Conservation (phyloP, 108 stramenopile species). For the Fistulifera solaris region DNA sequence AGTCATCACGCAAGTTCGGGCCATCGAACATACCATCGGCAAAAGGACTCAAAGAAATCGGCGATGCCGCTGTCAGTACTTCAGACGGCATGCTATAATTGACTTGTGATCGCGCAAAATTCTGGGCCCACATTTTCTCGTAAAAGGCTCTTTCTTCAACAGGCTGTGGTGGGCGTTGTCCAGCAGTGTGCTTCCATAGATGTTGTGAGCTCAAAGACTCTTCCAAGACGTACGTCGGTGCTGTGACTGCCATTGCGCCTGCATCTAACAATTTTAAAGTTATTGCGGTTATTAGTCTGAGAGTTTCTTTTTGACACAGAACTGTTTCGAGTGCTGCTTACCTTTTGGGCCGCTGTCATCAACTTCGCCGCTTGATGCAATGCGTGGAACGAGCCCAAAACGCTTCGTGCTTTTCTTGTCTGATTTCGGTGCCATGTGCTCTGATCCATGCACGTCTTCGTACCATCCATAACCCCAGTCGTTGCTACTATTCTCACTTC, state of each 20-base stretch:
- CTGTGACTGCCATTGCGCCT: constrained; percentile 68
- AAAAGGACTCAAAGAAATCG: constrained; percentile 67
- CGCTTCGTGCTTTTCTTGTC: background rate
- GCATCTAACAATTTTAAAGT: constrained; percentile 23
- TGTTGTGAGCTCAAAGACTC: constrained; percentile 71
- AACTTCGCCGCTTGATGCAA: background rate
- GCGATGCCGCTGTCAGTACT: constrained; percentile 70
- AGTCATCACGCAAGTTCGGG: background rate
- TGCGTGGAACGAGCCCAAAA: background rate
- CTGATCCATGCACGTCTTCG: constrained; percentile 56
- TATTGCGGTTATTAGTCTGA: background rate
- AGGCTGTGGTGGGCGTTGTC: constrained; percentile 90
- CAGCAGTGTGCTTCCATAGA: constrained; percentile 89
- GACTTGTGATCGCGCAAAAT: constrained; percentile 82
- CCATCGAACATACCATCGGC: constrained; percentile 52
- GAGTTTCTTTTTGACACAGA: background rate
- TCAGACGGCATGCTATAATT: constrained; percentile 64
- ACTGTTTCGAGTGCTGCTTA: background rate
- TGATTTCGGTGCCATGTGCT: background rate
- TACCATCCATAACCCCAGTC: constrained; percentile 69
- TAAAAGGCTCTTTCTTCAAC: constrained; percentile 82
- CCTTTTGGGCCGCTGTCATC: background rate
- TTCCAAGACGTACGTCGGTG: constrained; percentile 88
- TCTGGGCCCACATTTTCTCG: constrained; percentile 89
- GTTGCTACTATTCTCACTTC: constrained; percentile 17